A percentile compares a stretch with the other conserved stretches of the same genome.
Conservation (phyloP, 129 eudicot genomes). For the Artemisia tridentata region DNA sequence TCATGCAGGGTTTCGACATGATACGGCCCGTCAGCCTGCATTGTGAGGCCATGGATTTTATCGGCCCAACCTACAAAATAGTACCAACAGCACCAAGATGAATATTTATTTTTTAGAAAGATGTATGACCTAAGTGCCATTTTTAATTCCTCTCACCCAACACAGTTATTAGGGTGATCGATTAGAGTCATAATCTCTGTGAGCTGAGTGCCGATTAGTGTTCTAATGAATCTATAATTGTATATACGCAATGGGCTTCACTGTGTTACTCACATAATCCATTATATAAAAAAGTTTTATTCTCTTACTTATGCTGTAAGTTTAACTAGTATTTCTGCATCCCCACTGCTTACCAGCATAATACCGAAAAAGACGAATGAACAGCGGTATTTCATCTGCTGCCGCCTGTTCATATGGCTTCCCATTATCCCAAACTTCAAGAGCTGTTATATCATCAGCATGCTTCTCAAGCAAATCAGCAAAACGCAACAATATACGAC, state of each 20-base stretch:
- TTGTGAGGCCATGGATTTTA: constrained; percentile 73
- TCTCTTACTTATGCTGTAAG: background rate
- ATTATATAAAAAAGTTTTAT: no score
- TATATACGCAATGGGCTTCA: background rate
- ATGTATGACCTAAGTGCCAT: background rate
- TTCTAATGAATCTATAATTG: constrained; percentile 27
- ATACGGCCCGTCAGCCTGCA: constrained; percentile 73
- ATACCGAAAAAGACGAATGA: constrained; percentile 67
- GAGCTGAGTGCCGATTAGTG: background rate
- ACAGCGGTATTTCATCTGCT: constrained; percentile 52
- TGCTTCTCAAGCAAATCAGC: constrained; percentile 88
- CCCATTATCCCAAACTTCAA: constrained; percentile 91
- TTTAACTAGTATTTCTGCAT: background rate
- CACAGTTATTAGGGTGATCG: no score
- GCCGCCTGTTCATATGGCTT: constrained; percentile 76
- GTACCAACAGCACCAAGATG: constrained; percentile 17
- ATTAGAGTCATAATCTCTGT: background rate
- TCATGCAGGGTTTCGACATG: constrained; percentile 72
- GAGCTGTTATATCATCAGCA: constrained; percentile 71
- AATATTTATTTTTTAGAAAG: background rate
- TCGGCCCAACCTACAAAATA: constrained; percentile 72
- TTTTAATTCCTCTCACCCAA: no score
- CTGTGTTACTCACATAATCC: no score
- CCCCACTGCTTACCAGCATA: constrained; percentile 64
- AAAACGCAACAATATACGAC: constrained; percentile 56